A percentile compares a stretch with the other conserved stretches of the same genome.
phyloP scores from a whole-genome alignment of 495 filamentous ascomycete species.

The Penicillium macrosclerotiorum region DNA sequence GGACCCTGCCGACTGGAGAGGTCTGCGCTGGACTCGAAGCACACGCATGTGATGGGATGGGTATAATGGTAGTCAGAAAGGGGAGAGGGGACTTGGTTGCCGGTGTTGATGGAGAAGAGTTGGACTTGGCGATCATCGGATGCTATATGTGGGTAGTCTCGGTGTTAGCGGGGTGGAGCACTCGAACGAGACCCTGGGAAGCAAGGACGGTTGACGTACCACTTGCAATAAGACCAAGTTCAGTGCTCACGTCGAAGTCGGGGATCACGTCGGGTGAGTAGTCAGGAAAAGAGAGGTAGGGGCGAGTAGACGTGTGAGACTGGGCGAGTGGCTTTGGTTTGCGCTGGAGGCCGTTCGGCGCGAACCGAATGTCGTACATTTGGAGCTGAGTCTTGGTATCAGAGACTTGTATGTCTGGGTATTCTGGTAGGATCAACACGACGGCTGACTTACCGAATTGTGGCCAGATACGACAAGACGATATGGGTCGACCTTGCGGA shows the following conservation, averaged over 20 bases:
- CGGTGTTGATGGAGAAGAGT: constrained; percentile 39
- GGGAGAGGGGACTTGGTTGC: constrained; percentile 33
- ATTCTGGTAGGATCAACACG: too few relatives aligned
- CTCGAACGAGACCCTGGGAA: too few relatives aligned
- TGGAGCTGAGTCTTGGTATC: constrained; percentile 26
- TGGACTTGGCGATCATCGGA: constrained; percentile 35
- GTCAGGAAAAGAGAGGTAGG: constrained; percentile 37
- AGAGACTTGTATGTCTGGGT: too few relatives aligned
- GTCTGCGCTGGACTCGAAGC: constrained; percentile 33
- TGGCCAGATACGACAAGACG: constrained; percentile 37
- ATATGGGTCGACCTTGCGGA: constrained; percentile 38
- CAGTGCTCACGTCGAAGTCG: constrained; percentile 37
- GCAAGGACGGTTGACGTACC: too few relatives aligned
- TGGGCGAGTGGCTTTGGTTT: constrained; percentile 27
- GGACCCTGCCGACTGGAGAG: constrained; percentile 19
- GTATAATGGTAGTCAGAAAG: constrained; percentile 27
- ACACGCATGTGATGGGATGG: constrained; percentile 30
- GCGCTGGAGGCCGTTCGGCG: constrained; percentile 28
- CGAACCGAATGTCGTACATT: constrained; percentile 47
- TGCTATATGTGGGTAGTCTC: constrained; percentile 15
- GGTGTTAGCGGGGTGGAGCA: neutral
- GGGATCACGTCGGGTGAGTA: constrained; percentile 25
- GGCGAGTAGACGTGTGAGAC: constrained; percentile 29
- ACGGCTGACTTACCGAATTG: constrained; percentile 29
- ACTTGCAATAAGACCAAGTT: constrained; percentile 39